Conservation (phyloP, 176 grass and related monocot genomes). For the Lolium multiflorum region DNA sequence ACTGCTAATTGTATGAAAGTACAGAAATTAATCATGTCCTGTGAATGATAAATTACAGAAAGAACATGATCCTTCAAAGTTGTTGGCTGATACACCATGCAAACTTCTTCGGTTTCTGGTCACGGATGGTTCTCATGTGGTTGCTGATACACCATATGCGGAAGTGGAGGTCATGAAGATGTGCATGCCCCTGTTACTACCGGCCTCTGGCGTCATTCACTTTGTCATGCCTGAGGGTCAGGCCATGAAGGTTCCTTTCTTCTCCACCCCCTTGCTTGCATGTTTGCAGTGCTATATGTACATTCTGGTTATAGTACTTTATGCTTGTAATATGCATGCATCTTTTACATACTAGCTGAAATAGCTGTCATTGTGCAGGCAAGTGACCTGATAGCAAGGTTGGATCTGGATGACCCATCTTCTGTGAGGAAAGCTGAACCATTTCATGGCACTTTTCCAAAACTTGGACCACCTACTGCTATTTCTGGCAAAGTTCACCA, state of each 20-base stretch:
- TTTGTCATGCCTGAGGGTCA: slow-evolving; percentile 96
- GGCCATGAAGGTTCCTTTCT: slow-evolving; percentile 75
- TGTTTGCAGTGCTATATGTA: background rate
- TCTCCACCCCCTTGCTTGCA: background rate
- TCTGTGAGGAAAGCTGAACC: slow-evolving; percentile 97
- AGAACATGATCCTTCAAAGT: slow-evolving; percentile 97
- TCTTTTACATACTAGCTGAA: slow-evolving; percentile 23
- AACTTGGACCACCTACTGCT: slow-evolving; percentile 85
- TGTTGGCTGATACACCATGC: slow-evolving; percentile 96
- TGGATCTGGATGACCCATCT: slow-evolving; percentile 95
- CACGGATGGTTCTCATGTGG: slow-evolving; percentile 86
- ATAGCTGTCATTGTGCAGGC: slow-evolving; percentile 56
- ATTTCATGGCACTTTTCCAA: slow-evolving; percentile 90
- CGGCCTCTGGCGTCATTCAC: slow-evolving; percentile 91
- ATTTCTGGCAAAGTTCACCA: slow-evolving; percentile 97
- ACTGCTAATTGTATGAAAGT: slow-evolving; percentile 17
- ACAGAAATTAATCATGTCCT: slow-evolving; percentile 14
- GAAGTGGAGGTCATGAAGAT: slow-evolving; percentile 99
- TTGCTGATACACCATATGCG: slow-evolving; percentile 90
- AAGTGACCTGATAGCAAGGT: slow-evolving; percentile 83
- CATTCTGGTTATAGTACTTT: slow-evolving; percentile 2
- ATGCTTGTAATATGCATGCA: slow-evolving; percentile 12
- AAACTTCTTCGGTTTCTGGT: slow-evolving; percentile 98
- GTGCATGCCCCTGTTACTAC: slow-evolving; percentile 98
- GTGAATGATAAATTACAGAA: slow-evolving; percentile 67